Base-by-base conservation (phyloP, 441 rosid species). In the Adansonia grandidieri region DNA sequence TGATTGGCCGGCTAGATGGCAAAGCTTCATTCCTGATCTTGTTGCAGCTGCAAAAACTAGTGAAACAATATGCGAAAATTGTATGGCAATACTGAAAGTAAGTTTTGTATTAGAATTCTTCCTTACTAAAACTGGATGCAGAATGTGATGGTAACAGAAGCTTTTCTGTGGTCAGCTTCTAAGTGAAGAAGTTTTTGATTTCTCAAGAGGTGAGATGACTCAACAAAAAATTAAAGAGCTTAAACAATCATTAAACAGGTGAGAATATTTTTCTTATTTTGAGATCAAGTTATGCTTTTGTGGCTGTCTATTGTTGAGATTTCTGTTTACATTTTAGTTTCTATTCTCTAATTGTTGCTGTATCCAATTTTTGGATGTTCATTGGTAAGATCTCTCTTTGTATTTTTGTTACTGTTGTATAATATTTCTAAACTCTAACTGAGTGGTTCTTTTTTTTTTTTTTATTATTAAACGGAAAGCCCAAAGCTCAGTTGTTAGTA, bases 1-100 rank as follows among this genome's bases (percentile, higher is more conserved):
- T 84, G 99, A 97, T 80, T 97, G 99, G 99, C 99, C 98, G 24
- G 88, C 90, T 76, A 95, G 98, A 82, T 97, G 99, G 99, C 88
- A 86, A 80, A 93, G 98, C 87, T 97, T 97, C 86, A 91, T 97
- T 81, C 99, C 99, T 40, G 99, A 95, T 89, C 95, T 97, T 79
- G 98, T 97, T 88, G 92, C 98, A 5, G 99, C 99, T 20, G 98
- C 99, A 75, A 97, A 92, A 89, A 92, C 99, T 42, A 97, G 98
- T 11, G 99, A 97, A 95, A 97, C 98, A 37, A 92, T 97, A 76
- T 97, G 99, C 75, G 99, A 95, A 81, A 97, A 97, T 89, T 95
- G 98, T 93, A 97, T 97, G 99, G 90, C 87, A 67, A 97, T 97
- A 80, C 84, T 97, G 81, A 97, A 97, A 90, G 99, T 92, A 85